Base-by-base conservation (phyloP, 129 eudicot genomes). In the Heracleum sosnowskyi region DNA sequence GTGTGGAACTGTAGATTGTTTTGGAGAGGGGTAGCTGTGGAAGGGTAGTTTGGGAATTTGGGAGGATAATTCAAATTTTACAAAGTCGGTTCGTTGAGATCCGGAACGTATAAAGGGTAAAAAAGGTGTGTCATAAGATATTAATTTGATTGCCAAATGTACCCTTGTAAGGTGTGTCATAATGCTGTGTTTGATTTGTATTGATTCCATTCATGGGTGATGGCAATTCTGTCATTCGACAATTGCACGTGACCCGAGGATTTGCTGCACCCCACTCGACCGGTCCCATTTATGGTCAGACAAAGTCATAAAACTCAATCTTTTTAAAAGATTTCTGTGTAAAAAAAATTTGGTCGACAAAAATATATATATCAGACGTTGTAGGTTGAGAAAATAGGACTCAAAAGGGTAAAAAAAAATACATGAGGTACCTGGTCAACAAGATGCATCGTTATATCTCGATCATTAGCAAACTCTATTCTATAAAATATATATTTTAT, bases 61-160 rank as follows among this genome's bases (percentile, higher is more conserved):
- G 7, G 0, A 8, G 33, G 66, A 57, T 57, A 57, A 57, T 57
- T 57, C 66, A 57, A 57, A 57, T 57, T 2, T n/a, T 1, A n/a
- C 16, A 57, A 57, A 57, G 66, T 57, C 66, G 66, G 66, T n/a
- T n/a, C 66, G 66, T 57, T n/a, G 33, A 57, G 66, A 57, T 57
- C 15, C 33, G 66, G 64, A n/a, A 57, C 66, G 15, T 57, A 57
- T 24, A 57, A 4, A 3, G 15, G 4, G 10, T n/a, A n/a, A 8
- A n/a, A 9, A 2, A 4, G 33, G 0, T n/a, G 66, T 24, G 66
- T 57, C 33, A 57, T 57, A 57, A n/a, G 66, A 57, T 57, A 57
- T 57, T n/a, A 9, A 0, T 0, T 0, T n/a, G 0, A 57, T n/a
- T 57, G 2, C 66, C 66, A n/a, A 10, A 57, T 10, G 0, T n/a